Evolutionary conservation across 2,329 filamentous ascomycete species (phyloP).

Genomic region (Ophiostoma ulmi): DNA sequence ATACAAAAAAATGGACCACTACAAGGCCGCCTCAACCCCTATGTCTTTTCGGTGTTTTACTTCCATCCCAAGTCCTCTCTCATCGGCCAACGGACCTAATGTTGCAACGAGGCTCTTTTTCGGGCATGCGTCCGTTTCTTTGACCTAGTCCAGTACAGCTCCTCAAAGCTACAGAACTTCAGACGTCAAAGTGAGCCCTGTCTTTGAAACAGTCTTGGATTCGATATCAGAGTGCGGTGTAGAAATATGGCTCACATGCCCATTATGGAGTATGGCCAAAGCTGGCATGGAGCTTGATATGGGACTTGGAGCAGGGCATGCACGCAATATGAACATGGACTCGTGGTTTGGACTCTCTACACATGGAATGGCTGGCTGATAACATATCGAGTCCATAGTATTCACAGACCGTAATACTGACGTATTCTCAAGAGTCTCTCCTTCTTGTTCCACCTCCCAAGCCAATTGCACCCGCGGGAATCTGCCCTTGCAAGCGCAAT

Average conservation of each 20-base stretch:
- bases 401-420: slow-evolving; percentile 11
- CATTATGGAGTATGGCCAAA: background rate
- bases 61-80: background rate
- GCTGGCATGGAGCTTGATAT: background rate
- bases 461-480: background rate
- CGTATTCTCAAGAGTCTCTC: slow-evolving; percentile 4
- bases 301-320: background rate
- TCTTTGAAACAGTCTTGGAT: background rate
- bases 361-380: background rate
- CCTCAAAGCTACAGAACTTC: background rate
- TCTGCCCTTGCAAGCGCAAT: slow-evolving; percentile 4
- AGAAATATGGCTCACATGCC: background rate
- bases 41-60: background rate
- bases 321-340: background rate
- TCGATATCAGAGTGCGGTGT: slow-evolving; percentile 9
- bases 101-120: background rate
- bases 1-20: background rate
- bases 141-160: background rate
- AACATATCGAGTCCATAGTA: background rate
- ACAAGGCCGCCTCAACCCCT: background rate
- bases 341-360: background rate
- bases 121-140: slow-evolving; percentile 9
- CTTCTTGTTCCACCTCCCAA: background rate
- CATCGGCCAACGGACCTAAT: background rate
- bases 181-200: slow-evolving; percentile 10